These are phyloP conservation scores for Xerophyta viscosa DNA, from an alignment of 106 monocot species.

Conservation along the genomic window DNA sequence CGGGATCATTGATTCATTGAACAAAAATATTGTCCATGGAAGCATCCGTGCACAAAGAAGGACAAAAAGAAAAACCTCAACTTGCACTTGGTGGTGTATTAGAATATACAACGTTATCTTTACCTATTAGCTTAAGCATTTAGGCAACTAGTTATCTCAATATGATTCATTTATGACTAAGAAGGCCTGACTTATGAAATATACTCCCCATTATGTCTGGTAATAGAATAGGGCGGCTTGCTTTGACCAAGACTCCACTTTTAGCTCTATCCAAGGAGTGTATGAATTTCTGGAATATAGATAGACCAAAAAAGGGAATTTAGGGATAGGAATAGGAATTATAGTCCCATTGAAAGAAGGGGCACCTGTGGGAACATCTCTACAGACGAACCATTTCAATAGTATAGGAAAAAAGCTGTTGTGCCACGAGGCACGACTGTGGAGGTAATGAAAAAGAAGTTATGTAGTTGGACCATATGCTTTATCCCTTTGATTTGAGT, in stretches of 20 bases:
- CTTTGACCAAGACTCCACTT: conserved; percentile 13
- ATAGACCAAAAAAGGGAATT: conserved; percentile 17
- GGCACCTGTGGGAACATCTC: conserved; percentile 16
- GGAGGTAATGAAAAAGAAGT: conserved; percentile 13
- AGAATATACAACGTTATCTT: no score
- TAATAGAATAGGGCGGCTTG: conserved; percentile 7
- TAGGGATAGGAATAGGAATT: conserved; percentile 18
- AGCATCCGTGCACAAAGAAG: no score
- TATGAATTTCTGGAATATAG: conserved; percentile 16
- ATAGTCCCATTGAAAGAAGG: conserved; percentile 4
- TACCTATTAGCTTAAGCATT: no score
- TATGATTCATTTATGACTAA: no score
- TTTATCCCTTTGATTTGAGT: neutral
- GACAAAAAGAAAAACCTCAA: no score
- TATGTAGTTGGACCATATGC: conserved; percentile 4
- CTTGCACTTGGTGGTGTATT: no score
- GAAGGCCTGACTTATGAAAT: no score
- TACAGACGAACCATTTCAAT: conserved; percentile 13
- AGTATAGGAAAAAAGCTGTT: conserved; percentile 11
- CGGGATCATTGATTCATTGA: no score
- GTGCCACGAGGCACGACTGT: conserved; percentile 13
- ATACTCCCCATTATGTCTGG: conserved; percentile 1
- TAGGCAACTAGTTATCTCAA: no score
- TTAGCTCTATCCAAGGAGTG: conserved; percentile 9
- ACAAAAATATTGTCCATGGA: no score